Evolutionary conservation across 1,139 yeast genomes (phyloP), one percentile per base, ranked within the genome.

Genomic region (Kodamaea ohmeri): DNA sequence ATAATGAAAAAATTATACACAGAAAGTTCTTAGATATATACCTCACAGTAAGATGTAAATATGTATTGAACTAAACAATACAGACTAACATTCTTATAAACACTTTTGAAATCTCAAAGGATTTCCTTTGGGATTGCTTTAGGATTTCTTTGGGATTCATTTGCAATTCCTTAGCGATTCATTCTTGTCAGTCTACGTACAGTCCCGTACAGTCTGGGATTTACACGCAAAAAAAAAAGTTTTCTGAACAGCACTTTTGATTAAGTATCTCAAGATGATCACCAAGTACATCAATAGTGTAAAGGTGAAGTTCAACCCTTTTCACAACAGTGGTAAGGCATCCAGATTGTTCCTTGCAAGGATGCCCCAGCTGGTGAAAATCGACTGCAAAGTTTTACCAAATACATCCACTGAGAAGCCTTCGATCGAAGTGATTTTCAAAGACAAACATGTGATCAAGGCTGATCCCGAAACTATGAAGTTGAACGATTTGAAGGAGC

Each of bases 281-380:
- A 88, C 96, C 35, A 86, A 86, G 62, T 87, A 83, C 64, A 85
- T 88, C 62, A 69, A 87, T 27, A 80, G 80, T 51, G 87, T 87
- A n/a, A 67, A 71, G 32, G 87, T 88, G 35, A 80, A 72, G 56
- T 88, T 88, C 68, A 80, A 85, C 56, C 96, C 97, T 1, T 75
- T 86, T 45, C 76, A 80, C 0, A 61, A 71, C 27, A 86, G 84
- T 56, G 95, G 92, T 29, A 84, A 82, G 59, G 71, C 87, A 6
- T 90, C 95, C 2, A 78, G 97, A 51, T 67, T 86, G 14, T 83
- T 90, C 53, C 74, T 90, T 37, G 76, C 95, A 13, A 75, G 88
- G 40, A 76, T 90, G 41, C 97, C 97, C 15, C 86, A 84, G 6
- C 65, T 77, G 11, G 65, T 80, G 52, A 79, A 76, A 50, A 68